Conservation (phyloP, 2,329 filamentous ascomycete genomes). For the Mariannaea elegans region DNA sequence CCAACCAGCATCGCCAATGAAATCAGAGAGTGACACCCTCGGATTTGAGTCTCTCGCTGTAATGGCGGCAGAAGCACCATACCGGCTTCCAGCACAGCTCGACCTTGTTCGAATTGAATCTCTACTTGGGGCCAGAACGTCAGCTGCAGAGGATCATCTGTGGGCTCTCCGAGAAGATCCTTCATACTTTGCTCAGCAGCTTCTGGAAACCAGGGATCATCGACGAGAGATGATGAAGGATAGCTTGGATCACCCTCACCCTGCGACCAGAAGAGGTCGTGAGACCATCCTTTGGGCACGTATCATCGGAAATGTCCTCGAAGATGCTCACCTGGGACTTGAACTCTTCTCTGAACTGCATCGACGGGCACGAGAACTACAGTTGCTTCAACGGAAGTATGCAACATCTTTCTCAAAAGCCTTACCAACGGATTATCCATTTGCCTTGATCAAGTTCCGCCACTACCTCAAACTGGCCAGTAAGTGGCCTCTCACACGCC, state of each 20-base stretch:
- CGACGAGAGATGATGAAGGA: constrained; percentile 55
- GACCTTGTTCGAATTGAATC: constrained; percentile 55
- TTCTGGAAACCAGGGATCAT: constrained; percentile 58
- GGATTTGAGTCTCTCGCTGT: constrained; percentile 50
- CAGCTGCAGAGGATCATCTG: constrained; percentile 61
- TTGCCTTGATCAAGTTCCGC: constrained; percentile 51
- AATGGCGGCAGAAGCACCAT: constrained; percentile 61
- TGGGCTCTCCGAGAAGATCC: constrained; percentile 67
- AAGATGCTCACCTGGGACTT: constrained; percentile 46
- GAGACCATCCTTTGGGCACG: constrained; percentile 49
- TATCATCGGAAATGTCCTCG: constrained; percentile 46
- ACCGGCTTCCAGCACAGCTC: constrained; percentile 56
- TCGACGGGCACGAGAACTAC: constrained; percentile 39
- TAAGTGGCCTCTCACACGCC: constrained; percentile 42
- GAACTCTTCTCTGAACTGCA: constrained; percentile 51
- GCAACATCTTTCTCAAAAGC: constrained; percentile 40
- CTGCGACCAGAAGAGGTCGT: constrained; percentile 11
- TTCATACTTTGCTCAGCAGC: constrained; percentile 58
- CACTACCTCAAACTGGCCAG: constrained; percentile 45
- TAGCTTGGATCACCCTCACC: constrained; percentile 42
- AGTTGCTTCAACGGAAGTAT: constrained; percentile 45
- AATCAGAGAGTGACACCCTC: constrained; percentile 38
- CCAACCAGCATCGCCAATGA: constrained; percentile 49
- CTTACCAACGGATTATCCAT: constrained; percentile 46
- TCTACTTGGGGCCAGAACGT: constrained; percentile 52